Base-by-base conservation (phyloP, 768 basidiomycete species). In the Mycena kentingensis region DNA sequence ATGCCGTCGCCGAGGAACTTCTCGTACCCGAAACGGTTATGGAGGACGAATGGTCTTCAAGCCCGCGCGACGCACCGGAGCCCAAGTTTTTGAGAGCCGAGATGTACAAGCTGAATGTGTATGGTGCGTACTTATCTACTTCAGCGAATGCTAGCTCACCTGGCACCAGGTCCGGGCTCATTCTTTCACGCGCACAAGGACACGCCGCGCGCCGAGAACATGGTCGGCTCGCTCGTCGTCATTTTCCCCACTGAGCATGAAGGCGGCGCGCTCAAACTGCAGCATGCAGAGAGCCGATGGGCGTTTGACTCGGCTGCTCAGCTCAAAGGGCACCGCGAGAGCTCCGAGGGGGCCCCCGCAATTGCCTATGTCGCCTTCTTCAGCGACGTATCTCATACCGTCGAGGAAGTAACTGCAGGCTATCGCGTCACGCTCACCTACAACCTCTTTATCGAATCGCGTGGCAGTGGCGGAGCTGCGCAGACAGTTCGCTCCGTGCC, bases 111-210 rank as follows among this genome's bases (percentile, higher is more conserved):
- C 51, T 76, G 42, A 74, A 75, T 37, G 67, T 76, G 1, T 73
- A 76, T 39, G 65, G 75, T 74, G 45, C 19, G 53, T 57, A 18
- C n/a, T 21, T 25, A 10, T n/a, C n/a, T n/a, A n/a, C n/a, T n/a
- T n/a, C n/a, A n/a, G n/a, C n/a, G n/a, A n/a, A n/a, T n/a, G n/a
- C n/a, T n/a, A n/a, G n/a, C n/a, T n/a, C n/a, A n/a, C n/a, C n/a
- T n/a, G n/a, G n/a, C n/a, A n/a, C 10, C 5, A 70, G 70, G 63
- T 7, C 42, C 63, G 39, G 73, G 62, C 15, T 66, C 64, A 1
- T 77, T 74, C 52, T 77, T 77, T 65, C 73, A 74, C 52, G 36
- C 72, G 5, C 78, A 77, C 54, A 63, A 68, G 28, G 77, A 76
- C 45, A 77, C 75, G 0, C 74, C 73, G 1, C 67, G 72, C 3